Conservation (phyloP, 306 rosid genomes). For the Clitoria ternatea region DNA sequence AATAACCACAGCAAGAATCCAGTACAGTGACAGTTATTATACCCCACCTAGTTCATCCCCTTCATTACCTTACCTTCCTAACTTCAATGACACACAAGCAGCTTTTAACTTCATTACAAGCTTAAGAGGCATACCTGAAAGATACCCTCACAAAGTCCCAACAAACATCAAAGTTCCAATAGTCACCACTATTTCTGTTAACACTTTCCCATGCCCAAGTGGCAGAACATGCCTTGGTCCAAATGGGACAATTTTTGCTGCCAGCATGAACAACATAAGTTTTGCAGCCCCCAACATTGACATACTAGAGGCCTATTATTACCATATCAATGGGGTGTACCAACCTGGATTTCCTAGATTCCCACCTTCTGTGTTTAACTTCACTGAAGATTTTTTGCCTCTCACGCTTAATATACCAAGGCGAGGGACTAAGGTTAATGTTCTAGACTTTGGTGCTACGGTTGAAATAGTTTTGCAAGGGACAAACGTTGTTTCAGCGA, state of each 20-base stretch:
- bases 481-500: slow-evolving; percentile 34
- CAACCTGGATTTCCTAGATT: slow-evolving; percentile 30
- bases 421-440: slow-evolving; percentile 42
- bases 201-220: slow-evolving; percentile 34
- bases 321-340: slow-evolving; percentile 33
- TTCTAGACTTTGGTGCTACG: slow-evolving; percentile 30
- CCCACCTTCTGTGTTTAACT: slow-evolving; percentile 39
- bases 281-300: slow-evolving; percentile 34
- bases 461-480: slow-evolving; percentile 48
- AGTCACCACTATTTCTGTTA: slow-evolving; percentile 32
- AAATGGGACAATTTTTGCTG: slow-evolving; percentile 34
- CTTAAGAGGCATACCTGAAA: slow-evolving; percentile 33
- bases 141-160: slow-evolving; percentile 32
- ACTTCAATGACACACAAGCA: slow-evolving; percentile 28
- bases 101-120: slow-evolving; percentile 23
- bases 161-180: slow-evolving; percentile 22
- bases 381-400: slow-evolving; percentile 32
- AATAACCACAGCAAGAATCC: slow-evolving; percentile 39
- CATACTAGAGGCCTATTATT: slow-evolving; percentile 50
- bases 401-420: background rate
- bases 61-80: slow-evolving; percentile 27
- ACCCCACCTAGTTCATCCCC: slow-evolving; percentile 11
- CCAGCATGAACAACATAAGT: slow-evolving; percentile 51
- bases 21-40: slow-evolving; percentile 32
- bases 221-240: slow-evolving; percentile 37